phyloP scores from a whole-genome alignment of 106 monocot species.

The Dendrobium chrysotoxum region DNA sequence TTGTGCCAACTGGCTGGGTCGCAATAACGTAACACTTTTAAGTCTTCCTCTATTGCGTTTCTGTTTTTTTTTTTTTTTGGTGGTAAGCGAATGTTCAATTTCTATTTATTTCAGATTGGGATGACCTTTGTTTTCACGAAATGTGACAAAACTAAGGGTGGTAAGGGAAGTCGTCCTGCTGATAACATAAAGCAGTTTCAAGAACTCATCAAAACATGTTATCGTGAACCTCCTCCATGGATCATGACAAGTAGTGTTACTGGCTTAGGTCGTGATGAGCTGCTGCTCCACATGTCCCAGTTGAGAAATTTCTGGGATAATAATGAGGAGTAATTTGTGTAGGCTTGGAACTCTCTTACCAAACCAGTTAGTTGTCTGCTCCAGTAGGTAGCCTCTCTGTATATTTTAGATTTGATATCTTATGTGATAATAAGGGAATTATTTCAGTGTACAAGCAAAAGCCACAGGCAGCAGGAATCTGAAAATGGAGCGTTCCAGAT shows the following conservation, averaged over 20 bases:
- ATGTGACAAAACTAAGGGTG: conserved; percentile 87
- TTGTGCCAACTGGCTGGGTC: conserved; percentile 96
- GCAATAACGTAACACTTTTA: conserved; percentile 63
- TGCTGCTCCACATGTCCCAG: conserved; percentile 98
- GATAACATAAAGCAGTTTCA: conserved; percentile 82
- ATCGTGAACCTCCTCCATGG: conserved; percentile 79
- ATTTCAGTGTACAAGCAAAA: too few relatives aligned
- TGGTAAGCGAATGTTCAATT: neutral
- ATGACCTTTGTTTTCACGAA: conserved; percentile 97
- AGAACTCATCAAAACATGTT: conserved; percentile 53
- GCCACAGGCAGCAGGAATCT: too few relatives aligned
- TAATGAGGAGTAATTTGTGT: conserved; percentile 10
- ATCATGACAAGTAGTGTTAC: conserved; percentile 95
- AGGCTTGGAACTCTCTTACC: too few relatives aligned
- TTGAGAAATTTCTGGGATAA: conserved; percentile 96
- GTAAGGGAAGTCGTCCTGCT: conserved; percentile 58
- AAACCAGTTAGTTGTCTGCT: too few relatives aligned
- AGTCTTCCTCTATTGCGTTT: too few relatives aligned
- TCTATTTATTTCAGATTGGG: conserved; percentile 44
- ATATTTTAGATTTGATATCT: too few relatives aligned
- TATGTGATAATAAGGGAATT: too few relatives aligned
- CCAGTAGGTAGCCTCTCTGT: too few relatives aligned
- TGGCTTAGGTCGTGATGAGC: conserved; percentile 77
- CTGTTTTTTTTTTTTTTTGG: neutral
- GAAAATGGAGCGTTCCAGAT: too few relatives aligned